phyloP scores from a whole-genome alignment of 768 basidiomycete species.

The Amanita phalloides region DNA sequence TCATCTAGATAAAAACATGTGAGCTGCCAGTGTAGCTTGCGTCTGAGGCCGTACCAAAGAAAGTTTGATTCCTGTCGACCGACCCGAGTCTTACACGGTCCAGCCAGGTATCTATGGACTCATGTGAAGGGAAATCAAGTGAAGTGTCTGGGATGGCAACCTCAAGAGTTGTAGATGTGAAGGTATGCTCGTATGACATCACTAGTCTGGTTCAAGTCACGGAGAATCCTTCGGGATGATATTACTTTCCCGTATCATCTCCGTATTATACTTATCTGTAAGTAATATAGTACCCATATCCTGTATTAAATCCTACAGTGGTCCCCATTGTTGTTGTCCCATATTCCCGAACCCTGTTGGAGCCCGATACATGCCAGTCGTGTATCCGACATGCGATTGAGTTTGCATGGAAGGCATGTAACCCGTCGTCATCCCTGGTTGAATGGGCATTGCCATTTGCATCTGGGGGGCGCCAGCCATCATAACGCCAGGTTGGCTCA shows the following conservation, averaged over 20 bases:
- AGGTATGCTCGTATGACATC: conserved; percentile 52
- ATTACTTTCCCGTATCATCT: too few relatives aligned
- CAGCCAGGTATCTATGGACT: conserved; percentile 46
- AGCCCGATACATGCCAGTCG: not conserved
- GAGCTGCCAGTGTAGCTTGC: conserved; percentile 7
- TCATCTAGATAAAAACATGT: conserved; percentile 34
- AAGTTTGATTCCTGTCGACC: conserved; percentile 53
- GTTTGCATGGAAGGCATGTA: not conserved
- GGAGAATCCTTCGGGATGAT: too few relatives aligned
- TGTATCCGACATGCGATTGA: not conserved
- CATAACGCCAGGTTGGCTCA: not conserved
- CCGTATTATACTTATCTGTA: too few relatives aligned
- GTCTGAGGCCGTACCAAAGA: conserved; percentile 49
- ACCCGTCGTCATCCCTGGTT: not conserved
- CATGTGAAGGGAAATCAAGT: conserved; percentile 43
- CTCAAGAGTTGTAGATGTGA: conserved; percentile 46
- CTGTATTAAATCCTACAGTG: not conserved
- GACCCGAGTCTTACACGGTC: conserved; percentile 26
- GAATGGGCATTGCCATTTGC: conserved; percentile 4
- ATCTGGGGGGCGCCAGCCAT: conserved; percentile 3
- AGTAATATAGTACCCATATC: not conserved
- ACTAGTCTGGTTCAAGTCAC: too few relatives aligned
- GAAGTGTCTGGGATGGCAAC: conserved; percentile 59
- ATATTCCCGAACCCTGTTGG: not conserved
- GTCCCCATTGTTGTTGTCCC: conserved; percentile 3